A percentile compares a stretch with the other conserved stretches of the same genome.
Conservation (phyloP, 2,329 filamentous ascomycete species). For the Pseudocercospora macadamiae region DNA sequence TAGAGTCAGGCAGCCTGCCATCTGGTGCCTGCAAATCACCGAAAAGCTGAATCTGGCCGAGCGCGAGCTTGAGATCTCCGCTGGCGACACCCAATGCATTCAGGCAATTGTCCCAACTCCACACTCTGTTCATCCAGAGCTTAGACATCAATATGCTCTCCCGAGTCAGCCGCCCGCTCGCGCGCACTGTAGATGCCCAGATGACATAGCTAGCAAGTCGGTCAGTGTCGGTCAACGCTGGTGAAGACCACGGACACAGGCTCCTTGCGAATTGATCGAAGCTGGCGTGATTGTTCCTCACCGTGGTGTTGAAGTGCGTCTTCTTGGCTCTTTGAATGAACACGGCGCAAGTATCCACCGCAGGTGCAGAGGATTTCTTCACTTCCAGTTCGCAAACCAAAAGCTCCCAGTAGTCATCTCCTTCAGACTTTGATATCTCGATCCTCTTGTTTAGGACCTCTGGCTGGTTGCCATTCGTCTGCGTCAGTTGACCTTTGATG, state of each 20-base stretch:
- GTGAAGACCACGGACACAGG: conserved; percentile 1
- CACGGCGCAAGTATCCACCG: neutral
- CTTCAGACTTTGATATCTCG: neutral
- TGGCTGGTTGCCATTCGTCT: neutral
- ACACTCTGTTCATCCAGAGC: conserved; percentile 2
- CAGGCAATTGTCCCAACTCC: conserved; percentile 6
- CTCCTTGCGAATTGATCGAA: neutral
- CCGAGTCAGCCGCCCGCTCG: neutral
- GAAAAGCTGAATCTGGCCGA: neutral
- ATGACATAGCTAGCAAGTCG: neutral
- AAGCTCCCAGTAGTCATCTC: neutral
- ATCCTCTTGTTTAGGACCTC: neutral
- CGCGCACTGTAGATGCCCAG: neutral
- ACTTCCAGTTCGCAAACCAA: neutral
- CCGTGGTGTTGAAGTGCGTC: neutral
- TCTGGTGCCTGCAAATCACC: neutral
- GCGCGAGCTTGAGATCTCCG: neutral
- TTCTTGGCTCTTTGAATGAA: neutral
- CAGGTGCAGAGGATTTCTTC: neutral
- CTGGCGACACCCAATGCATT: neutral
- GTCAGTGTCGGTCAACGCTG: neutral
- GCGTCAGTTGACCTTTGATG: neutral
- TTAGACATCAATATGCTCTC: neutral
- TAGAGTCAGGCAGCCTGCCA: neutral
- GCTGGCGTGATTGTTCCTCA: neutral